phyloP scores from a whole-genome alignment of 1,139 yeast species.

The Candida smagusa region DNA sequence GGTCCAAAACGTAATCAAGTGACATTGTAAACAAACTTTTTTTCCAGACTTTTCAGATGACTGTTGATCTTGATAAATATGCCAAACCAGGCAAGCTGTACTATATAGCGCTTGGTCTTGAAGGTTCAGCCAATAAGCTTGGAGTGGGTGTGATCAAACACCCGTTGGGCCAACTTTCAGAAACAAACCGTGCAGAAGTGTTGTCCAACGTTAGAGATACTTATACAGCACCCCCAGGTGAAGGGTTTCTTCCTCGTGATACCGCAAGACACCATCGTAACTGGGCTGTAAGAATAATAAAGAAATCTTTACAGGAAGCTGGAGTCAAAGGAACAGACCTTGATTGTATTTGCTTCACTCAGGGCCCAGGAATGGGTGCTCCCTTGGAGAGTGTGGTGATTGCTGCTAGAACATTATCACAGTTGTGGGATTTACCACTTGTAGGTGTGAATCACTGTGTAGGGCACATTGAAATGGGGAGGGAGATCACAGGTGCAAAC shows the following conservation, averaged over 20 bases:
- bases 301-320: constrained; percentile 64
- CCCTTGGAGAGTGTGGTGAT: constrained; percentile 91
- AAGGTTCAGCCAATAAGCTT: constrained; percentile 94
- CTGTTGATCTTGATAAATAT: constrained; percentile 38
- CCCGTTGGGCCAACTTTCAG: constrained; percentile 47
- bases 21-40: constrained; percentile 3
- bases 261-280: constrained; percentile 95
- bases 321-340: constrained; percentile 54
- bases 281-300: constrained; percentile 86
- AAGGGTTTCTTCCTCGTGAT: constrained; percentile 93
- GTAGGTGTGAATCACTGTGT: constrained; percentile 97
- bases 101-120: constrained; percentile 82
- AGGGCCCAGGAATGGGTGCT: constrained; percentile 99
- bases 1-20: constrained; percentile 13
- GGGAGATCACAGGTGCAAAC: constrained; percentile 93
- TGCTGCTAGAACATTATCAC: constrained; percentile 84
- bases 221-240: constrained; percentile 95
- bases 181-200: constrained; percentile 64
- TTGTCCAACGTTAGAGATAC: constrained; percentile 90
- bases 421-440: constrained; percentile 78
- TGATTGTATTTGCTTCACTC: constrained; percentile 92
- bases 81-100: constrained; percentile 42
- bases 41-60: constrained; percentile 7
- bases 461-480: constrained; percentile 98
- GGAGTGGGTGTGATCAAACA: constrained; percentile 93